Base-by-base conservation (phyloP, 257 asterid genomes). In the Salvia rosmarinus region DNA sequence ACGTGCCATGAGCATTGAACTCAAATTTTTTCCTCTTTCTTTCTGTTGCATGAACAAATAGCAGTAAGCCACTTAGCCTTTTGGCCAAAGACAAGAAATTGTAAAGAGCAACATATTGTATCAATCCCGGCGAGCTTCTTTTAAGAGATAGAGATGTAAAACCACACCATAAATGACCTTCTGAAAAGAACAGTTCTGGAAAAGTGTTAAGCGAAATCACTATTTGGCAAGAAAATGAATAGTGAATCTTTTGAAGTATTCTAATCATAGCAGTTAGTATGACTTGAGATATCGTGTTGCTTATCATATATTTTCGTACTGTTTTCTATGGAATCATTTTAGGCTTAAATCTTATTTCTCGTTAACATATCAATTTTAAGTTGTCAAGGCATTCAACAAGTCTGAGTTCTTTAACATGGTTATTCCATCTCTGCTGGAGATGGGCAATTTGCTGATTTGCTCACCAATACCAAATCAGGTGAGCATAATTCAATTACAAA, bases 321-420 rank as follows among this genome's bases (percentile, higher is more conserved):
- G n/a, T 58, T 14, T 63, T 19, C 1, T 70, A 25, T 51, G 74
- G 64, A 19, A 56, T 64, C 56, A n/a, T 66, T 74, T 76, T 43
- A 69, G 70, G 76, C 67, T 19, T 46, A 52, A 46, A 64, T 75
- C 42, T 34, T 72, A 60, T 56, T 50, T 82, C 73, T 70, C 74
- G 55, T 69, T 60, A 64, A 39, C 8, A 42, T 63, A 78, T 72
- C 25, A 37, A 56, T 71, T 75, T 72, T 82, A 94, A 97, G 90
- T 85, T 75, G 76, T 88, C 68, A 89, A 85, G 83, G 95, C 97
- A 21, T 89, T 91, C 84, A 76, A 82, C 52, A 82, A 82, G 65
- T 90, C 96, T 32, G 88, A 84, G 56, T 91, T 90, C 86, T 87
- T 94, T 78, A 88, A 82, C 64, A 62, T 68, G 77, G 90, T 86